Conservation (phyloP, 163 green algal species). For the Coccomyxa subellipsoidea region DNA sequence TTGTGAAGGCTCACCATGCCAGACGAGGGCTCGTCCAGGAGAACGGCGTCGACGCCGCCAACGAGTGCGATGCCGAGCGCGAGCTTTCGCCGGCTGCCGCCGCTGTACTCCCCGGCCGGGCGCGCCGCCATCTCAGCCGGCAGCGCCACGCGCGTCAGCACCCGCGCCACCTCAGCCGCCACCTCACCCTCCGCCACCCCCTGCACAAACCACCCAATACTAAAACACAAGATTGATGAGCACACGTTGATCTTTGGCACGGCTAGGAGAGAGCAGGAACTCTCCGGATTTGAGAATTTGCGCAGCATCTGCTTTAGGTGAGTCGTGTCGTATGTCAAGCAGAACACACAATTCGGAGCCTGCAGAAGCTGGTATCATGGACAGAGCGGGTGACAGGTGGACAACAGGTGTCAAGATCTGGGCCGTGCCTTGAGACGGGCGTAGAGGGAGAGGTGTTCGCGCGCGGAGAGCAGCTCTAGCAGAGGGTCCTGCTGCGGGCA, state of each 20-base stretch:
- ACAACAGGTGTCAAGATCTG: too few species aligned
- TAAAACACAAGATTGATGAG: neutral
- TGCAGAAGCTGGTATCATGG: too few species aligned
- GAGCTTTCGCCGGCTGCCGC: conserved; percentile 42
- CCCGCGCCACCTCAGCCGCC: conserved; percentile 8
- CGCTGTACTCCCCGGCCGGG: conserved; percentile 25
- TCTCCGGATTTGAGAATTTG: too few species aligned
- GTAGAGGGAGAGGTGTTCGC: conserved; percentile 38
- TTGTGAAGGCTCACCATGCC: conserved; percentile 21
- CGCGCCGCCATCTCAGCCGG: conserved; percentile 21
- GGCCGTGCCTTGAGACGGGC: conserved; percentile 27
- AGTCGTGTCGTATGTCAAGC: too few species aligned
- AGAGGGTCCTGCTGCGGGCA: conserved; percentile 31
- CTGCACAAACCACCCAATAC: conserved; percentile 21
- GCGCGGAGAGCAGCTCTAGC: conserved; percentile 23
- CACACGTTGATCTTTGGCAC: too few species aligned
- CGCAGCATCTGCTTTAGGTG: too few species aligned
- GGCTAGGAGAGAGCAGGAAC: too few species aligned
- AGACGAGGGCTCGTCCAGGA: conserved; percentile 38
- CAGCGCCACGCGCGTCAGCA: conserved; percentile 22
- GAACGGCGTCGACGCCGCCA: conserved; percentile 16
- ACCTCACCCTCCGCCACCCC: conserved; percentile 24
- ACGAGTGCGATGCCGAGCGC: conserved; percentile 34
- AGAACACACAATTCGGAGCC: too few species aligned
- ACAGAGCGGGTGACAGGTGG: too few species aligned